Conservation (phyloP, 306 rosid species). For the Bauhinia variegata region DNA sequence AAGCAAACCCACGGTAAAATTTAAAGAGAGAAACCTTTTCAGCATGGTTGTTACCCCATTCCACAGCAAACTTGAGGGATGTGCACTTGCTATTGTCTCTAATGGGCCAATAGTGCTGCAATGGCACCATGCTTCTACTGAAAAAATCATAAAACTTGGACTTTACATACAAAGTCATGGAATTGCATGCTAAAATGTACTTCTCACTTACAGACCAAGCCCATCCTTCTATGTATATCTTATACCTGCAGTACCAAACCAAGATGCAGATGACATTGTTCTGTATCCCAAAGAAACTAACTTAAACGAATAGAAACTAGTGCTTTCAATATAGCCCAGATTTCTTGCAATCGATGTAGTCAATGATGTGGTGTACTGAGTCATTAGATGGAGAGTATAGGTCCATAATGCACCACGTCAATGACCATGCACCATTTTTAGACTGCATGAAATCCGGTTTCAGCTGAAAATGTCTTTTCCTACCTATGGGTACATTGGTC, state of each 20-base stretch:
- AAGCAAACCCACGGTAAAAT: too few species aligned
- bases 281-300: background rate
- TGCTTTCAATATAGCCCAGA: background rate
- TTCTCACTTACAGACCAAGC: constrained; percentile 96
- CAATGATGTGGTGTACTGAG: too few species aligned
- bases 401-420: too few species aligned
- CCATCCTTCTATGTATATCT: constrained; percentile 89
- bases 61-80: constrained; percentile 80
- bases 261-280: constrained; percentile 1
- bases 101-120: constrained; percentile 89
- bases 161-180: constrained; percentile 57
- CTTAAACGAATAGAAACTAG: background rate
- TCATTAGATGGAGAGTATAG: too few species aligned
- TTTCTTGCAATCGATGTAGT: too few species aligned
- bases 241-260: constrained; percentile 52
- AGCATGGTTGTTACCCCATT: constrained; percentile 85
- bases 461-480: background rate
- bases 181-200: constrained; percentile 80
- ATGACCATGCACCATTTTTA: too few species aligned
- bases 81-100: constrained; percentile 62
- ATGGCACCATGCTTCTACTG: constrained; percentile 66
- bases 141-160: constrained; percentile 68
- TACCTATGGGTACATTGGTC: constrained; percentile 85
- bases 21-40: constrained; percentile 32
- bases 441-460: too few species aligned